These are phyloP conservation scores for Terana coerulea DNA, from an alignment of 768 basidiomycete species.

Conservation along the genomic window DNA sequence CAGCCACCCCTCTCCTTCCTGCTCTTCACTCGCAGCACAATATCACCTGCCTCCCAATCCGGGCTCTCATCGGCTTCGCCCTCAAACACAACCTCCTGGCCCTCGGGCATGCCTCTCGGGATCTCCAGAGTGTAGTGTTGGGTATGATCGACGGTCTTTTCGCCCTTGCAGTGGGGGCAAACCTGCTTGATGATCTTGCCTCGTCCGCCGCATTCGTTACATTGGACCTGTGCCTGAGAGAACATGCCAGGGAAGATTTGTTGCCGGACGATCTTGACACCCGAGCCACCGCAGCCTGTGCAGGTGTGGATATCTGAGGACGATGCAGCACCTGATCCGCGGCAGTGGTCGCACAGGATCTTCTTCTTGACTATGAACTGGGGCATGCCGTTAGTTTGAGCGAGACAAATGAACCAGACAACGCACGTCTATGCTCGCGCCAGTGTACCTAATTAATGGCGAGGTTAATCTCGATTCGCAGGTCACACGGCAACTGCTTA, in stretches of 20 bases:
- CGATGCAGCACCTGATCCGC: slow-evolving; percentile 91
- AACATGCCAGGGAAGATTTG: slow-evolving; percentile 99
- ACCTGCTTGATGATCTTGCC: slow-evolving; percentile 72
- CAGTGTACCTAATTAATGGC: slow-evolving; percentile 76
- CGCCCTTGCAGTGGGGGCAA: slow-evolving; percentile 81
- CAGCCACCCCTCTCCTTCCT: slow-evolving; percentile 71
- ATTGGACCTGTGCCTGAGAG: slow-evolving; percentile 80
- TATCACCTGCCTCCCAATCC: slow-evolving; percentile 84
- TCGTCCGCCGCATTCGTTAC: slow-evolving; percentile 80
- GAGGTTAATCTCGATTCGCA: no score
- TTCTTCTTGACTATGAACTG: slow-evolving; percentile 93
- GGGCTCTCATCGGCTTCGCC: slow-evolving; percentile 96
- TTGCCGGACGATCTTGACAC: slow-evolving; percentile 81
- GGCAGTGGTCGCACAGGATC: slow-evolving; percentile 94
- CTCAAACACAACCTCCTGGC: slow-evolving; percentile 88
- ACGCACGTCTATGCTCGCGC: slow-evolving; percentile 77
- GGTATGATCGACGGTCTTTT: slow-evolving; percentile 77
- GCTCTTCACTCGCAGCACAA: slow-evolving; percentile 82
- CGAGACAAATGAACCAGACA: background rate
- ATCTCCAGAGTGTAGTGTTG: slow-evolving; percentile 86
- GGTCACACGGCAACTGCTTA: slow-evolving; percentile 32
- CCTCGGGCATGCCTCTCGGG: slow-evolving; percentile 86
- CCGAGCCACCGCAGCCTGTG: slow-evolving; percentile 75
- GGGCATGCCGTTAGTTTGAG: background rate
- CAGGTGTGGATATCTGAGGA: slow-evolving; percentile 89